phyloP scores from a whole-genome alignment of 371 early-diverging fungal genomes.

The Mucor indicus region DNA sequence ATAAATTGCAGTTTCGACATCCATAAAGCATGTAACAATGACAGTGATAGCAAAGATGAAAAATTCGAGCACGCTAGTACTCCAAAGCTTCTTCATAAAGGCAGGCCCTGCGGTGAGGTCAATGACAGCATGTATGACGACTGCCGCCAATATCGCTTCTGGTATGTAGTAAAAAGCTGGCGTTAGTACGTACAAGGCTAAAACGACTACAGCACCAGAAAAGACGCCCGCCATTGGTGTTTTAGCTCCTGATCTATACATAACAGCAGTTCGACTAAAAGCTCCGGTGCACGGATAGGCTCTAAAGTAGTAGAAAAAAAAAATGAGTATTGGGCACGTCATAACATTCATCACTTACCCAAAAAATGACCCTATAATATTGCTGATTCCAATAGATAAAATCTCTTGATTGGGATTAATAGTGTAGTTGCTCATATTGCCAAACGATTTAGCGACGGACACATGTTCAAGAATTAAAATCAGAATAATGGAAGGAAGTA shows the following conservation, averaged over 20 bases:
- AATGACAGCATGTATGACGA: conserved; percentile 73
- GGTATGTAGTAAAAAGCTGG: conserved; percentile 87
- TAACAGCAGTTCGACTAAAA: conserved; percentile 86
- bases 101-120: conserved; percentile 46
- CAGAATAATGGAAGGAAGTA: conserved; percentile 60
- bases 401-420: conserved; percentile 78
- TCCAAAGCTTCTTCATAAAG: conserved; percentile 29
- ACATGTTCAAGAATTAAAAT: conserved; percentile 81
- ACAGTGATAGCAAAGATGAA: conserved; percentile 51
- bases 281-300: conserved; percentile 89
- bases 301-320: conserved; percentile 24
- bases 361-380: conserved; percentile 78
- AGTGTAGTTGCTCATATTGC: conserved; percentile 50
- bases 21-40: conserved; percentile 60
- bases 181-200: conserved; percentile 76
- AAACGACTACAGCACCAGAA: conserved; percentile 68
- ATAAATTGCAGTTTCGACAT: conserved; percentile 64
- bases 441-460: conserved; percentile 73
- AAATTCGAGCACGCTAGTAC: conserved; percentile 48
- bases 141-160: conserved; percentile 69
- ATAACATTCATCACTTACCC: conserved; percentile 40
- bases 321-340: conserved; percentile 12
- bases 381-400: conserved; percentile 82
- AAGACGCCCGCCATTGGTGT: conserved; percentile 81
- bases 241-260: conserved; percentile 73